Conservation (phyloP, 2,329 filamentous ascomycete species). For the Fusarium kyushuense region DNA sequence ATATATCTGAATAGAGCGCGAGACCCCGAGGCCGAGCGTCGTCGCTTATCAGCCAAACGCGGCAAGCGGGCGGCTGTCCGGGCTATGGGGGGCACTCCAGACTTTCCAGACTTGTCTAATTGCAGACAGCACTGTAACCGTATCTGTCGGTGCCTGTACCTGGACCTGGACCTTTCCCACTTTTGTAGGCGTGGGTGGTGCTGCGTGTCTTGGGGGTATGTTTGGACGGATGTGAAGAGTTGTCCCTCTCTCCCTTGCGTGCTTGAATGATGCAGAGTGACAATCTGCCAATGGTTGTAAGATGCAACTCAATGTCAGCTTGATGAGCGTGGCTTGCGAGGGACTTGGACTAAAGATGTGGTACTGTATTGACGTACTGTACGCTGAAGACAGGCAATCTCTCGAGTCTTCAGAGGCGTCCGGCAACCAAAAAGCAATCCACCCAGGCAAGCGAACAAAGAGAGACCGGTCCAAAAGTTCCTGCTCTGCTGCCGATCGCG, state of each 20-base stretch:
- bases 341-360: neutral
- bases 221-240: constrained; percentile 13
- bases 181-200: neutral
- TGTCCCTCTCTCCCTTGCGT: constrained; percentile 6
- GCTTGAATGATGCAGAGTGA: neutral
- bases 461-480: constrained; percentile 12
- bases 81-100: constrained; percentile 14
- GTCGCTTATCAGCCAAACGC: constrained; percentile 25
- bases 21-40: constrained; percentile 14
- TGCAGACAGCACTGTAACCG: constrained; percentile 12
- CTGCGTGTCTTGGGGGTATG: constrained; percentile 8
- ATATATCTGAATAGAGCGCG: constrained; percentile 26
- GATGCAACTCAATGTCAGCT: constrained; percentile 6
- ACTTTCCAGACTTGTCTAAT: constrained; percentile 18
- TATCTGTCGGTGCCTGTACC: neutral
- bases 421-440: constrained; percentile 3
- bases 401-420: constrained; percentile 19
- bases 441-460: constrained; percentile 17
- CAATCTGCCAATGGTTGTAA: neutral
- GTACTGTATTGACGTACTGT: neutral
- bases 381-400: constrained; percentile 10
- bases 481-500: constrained; percentile 7
- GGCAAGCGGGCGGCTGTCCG: constrained; percentile 30
- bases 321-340: neutral
- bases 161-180: neutral